A percentile compares a stretch with the other conserved stretches of the same genome.
These are phyloP conservation scores for Yarrowia sp. DNA, from an alignment of 805 yeast genomes.

Conservation along the genomic window DNA sequence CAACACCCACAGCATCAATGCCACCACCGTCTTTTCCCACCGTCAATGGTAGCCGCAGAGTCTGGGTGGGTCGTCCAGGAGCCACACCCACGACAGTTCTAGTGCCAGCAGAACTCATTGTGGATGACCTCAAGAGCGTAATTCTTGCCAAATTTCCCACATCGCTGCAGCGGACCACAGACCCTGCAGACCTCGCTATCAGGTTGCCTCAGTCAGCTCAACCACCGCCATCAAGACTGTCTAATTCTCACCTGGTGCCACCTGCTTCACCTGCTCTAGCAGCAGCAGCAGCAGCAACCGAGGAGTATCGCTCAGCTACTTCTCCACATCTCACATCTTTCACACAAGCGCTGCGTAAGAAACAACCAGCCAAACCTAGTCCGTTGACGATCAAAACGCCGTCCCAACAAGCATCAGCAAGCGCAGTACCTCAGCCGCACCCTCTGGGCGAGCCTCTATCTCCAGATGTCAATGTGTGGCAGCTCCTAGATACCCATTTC, in stretches of 20 bases:
- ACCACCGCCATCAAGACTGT: background rate
- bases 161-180: conserved; percentile 55
- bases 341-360: conserved; percentile 5
- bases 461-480: conserved; percentile 62
- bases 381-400: conserved; percentile 22
- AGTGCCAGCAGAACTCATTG: conserved; percentile 58
- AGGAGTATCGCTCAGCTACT: background rate
- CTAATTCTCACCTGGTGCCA: background rate
- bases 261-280: conserved; percentile 1
- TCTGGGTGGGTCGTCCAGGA: conserved; percentile 41
- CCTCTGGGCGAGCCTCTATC: conserved; percentile 38
- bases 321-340: conserved; percentile 9
- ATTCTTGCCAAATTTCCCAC: conserved; percentile 65
- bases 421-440: conserved; percentile 7
- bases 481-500: conserved; percentile 53
- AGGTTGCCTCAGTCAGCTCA: conserved; percentile 23
- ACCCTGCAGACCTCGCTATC: conserved; percentile 60
- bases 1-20: background rate
- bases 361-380: conserved; percentile 12
- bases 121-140: conserved; percentile 76
- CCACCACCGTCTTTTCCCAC: background rate
- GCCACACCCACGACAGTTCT: conserved; percentile 62
- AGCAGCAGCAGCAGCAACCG: conserved; percentile 12
- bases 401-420: background rate
- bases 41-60: conserved; percentile 11